Conservation (phyloP, 768 basidiomycete genomes). For the Agaricus blazei region DNA sequence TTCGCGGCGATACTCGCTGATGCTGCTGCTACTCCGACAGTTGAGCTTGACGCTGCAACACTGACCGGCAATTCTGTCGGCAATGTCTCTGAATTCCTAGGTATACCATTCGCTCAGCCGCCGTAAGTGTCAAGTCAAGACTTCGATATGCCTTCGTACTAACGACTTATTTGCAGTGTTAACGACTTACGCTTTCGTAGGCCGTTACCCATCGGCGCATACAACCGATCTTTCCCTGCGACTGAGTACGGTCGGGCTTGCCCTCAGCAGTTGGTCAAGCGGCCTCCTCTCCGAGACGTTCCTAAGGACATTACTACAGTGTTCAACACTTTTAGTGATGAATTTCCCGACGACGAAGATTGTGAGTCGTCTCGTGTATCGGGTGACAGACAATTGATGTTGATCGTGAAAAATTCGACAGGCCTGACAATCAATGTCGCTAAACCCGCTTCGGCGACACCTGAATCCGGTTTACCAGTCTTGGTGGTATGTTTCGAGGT, state of each 20-base stretch:
- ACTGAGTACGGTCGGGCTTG: constrained; percentile 39
- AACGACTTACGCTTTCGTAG: constrained; percentile 36
- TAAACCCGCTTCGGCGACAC: constrained; percentile 33
- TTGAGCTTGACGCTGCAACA: constrained; percentile 38
- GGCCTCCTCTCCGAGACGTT: constrained; percentile 30
- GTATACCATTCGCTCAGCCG: constrained; percentile 52
- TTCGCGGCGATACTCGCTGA: constrained; percentile 12
- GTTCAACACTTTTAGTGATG: constrained; percentile 22
- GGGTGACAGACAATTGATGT: not conserved
- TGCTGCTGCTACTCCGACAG: constrained; percentile 24
- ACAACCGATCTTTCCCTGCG: constrained; percentile 31
- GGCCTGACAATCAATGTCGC: constrained; percentile 52
- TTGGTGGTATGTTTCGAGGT: constrained; percentile 35
- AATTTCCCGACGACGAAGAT: constrained; percentile 33
- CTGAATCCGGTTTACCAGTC: constrained; percentile 44
- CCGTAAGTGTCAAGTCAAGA: constrained; percentile 31
- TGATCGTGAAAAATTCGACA: constrained; percentile 7
- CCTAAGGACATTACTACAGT: constrained; percentile 29
- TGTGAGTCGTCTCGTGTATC: constrained; percentile 25
- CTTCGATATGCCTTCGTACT: not conserved
- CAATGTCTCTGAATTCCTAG: constrained; percentile 35
- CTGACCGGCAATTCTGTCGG: constrained; percentile 35
- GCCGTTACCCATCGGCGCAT: constrained; percentile 31
- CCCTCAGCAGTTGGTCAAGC: constrained; percentile 36
- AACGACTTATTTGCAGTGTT: constrained; percentile 18